phyloP scores from a whole-genome alignment of 345 rosid genomes.

The Adansonia digitata region DNA sequence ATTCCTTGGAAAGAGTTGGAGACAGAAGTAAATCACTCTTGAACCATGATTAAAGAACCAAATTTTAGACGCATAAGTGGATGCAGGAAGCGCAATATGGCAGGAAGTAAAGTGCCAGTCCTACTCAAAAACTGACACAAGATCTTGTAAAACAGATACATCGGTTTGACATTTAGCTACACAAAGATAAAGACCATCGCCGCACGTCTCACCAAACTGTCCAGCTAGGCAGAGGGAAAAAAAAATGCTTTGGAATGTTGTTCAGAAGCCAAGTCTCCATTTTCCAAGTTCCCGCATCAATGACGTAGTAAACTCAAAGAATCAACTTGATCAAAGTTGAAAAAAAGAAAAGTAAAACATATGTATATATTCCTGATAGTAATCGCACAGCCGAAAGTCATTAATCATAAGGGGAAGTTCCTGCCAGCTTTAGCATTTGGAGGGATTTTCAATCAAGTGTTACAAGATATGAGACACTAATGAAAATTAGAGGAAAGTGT shows the following conservation, averaged over 20 bases:
- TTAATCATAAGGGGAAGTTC: neutral
- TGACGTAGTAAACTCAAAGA: conserved; percentile 19
- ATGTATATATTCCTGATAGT: conserved; percentile 5
- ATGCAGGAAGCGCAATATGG: neutral
- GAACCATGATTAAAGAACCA: neutral
- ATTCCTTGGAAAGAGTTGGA: too few species aligned
- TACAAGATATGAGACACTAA: neutral
- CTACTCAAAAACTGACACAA: conserved; percentile 15
- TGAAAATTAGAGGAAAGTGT: neutral
- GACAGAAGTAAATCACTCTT: too few species aligned
- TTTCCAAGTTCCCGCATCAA: conserved; percentile 25
- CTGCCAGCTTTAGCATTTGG: neutral
- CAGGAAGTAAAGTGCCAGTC: conserved; percentile 2
- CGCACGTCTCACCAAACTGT: conserved; percentile 11
- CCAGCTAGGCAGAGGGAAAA: neutral
- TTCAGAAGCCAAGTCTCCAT: conserved; percentile 1
- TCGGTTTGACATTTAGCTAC: conserved; percentile 9
- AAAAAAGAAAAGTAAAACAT: neutral
- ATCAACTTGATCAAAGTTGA: conserved; percentile 6
- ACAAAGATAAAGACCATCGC: conserved; percentile 6
- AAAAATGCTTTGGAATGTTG: conserved; percentile 12
- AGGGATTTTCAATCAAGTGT: neutral
- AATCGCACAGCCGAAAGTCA: conserved; percentile 9
- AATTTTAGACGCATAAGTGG: too few species aligned
- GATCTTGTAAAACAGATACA: conserved; percentile 15